Evolutionary conservation across 2,329 filamentous ascomycete genomes (phyloP).

Genomic region (Xenoacremonium recifei): DNA sequence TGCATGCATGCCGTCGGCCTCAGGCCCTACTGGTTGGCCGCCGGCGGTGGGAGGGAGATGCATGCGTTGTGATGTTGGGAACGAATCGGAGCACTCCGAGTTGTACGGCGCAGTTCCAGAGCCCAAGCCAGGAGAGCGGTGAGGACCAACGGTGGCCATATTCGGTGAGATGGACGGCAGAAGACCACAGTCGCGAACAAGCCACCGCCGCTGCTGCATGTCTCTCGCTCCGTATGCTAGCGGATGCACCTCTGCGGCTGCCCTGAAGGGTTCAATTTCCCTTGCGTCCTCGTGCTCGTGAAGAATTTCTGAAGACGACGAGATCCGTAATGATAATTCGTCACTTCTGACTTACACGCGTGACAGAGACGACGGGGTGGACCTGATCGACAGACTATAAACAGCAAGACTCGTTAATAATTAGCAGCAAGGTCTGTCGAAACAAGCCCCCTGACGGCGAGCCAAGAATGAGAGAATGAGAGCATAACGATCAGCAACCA

Average conservation of each 20-base stretch:
- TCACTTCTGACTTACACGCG: neutral
- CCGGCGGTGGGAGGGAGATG: neutral
- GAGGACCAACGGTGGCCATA: neutral
- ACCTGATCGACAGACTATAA: neutral
- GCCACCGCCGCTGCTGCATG: neutral
- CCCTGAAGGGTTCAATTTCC: neutral
- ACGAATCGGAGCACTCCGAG: neutral
- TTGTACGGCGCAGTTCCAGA: neutral
- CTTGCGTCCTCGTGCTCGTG: neutral
- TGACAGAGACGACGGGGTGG: neutral
- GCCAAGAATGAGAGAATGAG: neutral
- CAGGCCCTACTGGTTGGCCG: neutral
- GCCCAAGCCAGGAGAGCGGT: neutral
- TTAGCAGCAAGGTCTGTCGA: neutral
- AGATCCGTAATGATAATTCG: neutral
- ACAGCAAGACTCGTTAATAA: neutral
- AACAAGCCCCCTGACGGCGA: neutral
- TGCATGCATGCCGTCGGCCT: neutral
- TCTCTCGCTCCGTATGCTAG: neutral
- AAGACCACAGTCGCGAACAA: neutral
- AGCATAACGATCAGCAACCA: neutral
- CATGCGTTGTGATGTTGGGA: neutral
- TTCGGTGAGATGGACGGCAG: slow-evolving; percentile 1
- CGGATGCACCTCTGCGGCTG: neutral
- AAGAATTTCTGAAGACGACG: neutral